Evolutionary conservation across 2,329 filamentous ascomycete species (phyloP).

Genomic region (Golovinomyces cichoracearum): DNA sequence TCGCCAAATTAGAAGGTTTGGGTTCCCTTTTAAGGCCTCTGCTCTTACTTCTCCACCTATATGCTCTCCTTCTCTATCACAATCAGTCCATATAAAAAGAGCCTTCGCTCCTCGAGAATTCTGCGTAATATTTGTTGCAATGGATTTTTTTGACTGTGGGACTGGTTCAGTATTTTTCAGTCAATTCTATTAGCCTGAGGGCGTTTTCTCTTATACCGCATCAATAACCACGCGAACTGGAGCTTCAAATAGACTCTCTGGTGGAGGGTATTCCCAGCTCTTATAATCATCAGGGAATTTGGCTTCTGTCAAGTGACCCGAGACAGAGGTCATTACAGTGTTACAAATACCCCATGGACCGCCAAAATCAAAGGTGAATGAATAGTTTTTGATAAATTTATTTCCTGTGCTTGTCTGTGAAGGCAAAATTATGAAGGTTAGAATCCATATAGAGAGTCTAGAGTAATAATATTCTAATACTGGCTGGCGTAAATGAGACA

Average conservation of each 20-base stretch:
- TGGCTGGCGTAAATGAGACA: too few relatives aligned
- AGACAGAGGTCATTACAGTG: slow-evolving; percentile 83
- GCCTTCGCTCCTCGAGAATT: slow-evolving; percentile 48
- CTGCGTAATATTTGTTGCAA: slow-evolving; percentile 62
- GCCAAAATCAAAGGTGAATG: slow-evolving; percentile 71
- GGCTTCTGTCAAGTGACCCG: slow-evolving; percentile 59
- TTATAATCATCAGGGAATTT: slow-evolving; percentile 53
- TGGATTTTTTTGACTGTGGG: slow-evolving; percentile 47
- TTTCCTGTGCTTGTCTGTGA: slow-evolving; percentile 12
- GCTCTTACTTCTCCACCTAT: slow-evolving; percentile 78
- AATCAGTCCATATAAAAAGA: slow-evolving; percentile 96
- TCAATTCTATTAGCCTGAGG: too few relatives aligned
- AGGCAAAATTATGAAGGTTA: too few relatives aligned
- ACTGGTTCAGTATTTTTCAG: background rate
- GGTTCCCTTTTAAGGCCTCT: slow-evolving; percentile 50
- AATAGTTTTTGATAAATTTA: slow-evolving; percentile 78
- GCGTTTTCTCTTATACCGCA: slow-evolving; percentile 27
- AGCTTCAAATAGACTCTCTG: slow-evolving; percentile 55
- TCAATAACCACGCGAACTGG: slow-evolving; percentile 43
- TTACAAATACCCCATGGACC: slow-evolving; percentile 52
- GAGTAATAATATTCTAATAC: too few relatives aligned
- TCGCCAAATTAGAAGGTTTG: slow-evolving; percentile 50
- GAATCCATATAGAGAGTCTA: too few relatives aligned
- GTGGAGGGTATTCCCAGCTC: slow-evolving; percentile 59
- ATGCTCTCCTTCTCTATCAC: slow-evolving; percentile 88